Base-by-base conservation (phyloP, 2,329 filamentous ascomycete genomes). In the Colletotrichum viniferum region DNA sequence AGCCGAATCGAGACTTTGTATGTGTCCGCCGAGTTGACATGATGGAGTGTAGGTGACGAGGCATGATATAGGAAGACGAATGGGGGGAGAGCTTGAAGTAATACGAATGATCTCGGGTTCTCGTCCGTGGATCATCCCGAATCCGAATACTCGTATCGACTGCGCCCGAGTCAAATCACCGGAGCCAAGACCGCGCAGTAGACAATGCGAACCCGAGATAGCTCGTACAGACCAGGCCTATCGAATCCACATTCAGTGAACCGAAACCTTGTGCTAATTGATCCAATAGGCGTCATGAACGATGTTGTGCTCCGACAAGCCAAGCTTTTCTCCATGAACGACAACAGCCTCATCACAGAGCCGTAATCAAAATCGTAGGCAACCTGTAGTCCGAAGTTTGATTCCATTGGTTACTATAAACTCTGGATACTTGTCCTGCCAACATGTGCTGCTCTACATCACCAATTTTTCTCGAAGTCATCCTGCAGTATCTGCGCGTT, bases 291-390 rank as follows among this genome's bases (percentile, higher is more conserved):
- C 38, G 0, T n/a, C 18, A n/a, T 48, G 9, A 0, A 13, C 43
- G 10, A 0, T 52, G 0, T 0, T 21, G 0, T 52, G 0, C n/a
- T 52, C n/a, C 0, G 10, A 13, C 43, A 48, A 48, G 18, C 43
- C 18, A 48, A 21, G n/a, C 43, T 21, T 21, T 21, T 21, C 5
- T 13, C 21, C 12, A 21, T 21, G 43, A 48, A 16, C 43, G 0
- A 21, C n/a, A 6, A 52, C 3, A 21, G 7, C 0, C n/a, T 52
- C 4, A 4, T 13, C 43, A 21, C 7, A 21, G 0, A 52, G n/a
- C 0, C 21, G 4, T 52, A n/a, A n/a, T 18, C 18, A 43, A n/a
- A 43, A 10, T 43, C 0, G 38, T 2, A 13, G n/a, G n/a, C 43
- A 52, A 13, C 8, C 0, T 12, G 43, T 13, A 52, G 10, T 52